Evolutionary conservation across 768 basidiomycete genomes (phyloP).

Genomic region (Tylopilus felleus): DNA sequence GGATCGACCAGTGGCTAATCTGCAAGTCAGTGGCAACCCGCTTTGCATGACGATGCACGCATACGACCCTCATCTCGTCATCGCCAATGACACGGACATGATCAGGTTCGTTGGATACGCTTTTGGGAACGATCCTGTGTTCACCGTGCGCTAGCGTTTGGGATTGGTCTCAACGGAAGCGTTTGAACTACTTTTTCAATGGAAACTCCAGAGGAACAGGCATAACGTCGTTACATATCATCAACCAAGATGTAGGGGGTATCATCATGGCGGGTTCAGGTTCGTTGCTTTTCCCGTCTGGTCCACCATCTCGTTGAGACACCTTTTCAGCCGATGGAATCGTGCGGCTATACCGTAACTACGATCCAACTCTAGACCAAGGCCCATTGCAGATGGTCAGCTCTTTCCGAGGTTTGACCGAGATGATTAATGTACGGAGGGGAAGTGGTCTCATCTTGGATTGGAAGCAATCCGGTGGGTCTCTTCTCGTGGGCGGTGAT

Average conservation of each 20-base stretch:
- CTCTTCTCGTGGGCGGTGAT: conserved; percentile 88
- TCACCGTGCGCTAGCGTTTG: conserved; percentile 60
- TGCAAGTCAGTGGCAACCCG: conserved; percentile 59
- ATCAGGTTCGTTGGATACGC: conserved; percentile 56
- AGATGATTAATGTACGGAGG: conserved; percentile 68
- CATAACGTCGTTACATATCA: conserved; percentile 85
- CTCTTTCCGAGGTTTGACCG: conserved; percentile 85
- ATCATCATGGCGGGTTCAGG: conserved; percentile 86
- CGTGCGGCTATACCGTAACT: conserved; percentile 89
- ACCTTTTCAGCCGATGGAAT: conserved; percentile 77
- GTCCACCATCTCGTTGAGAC: background rate
- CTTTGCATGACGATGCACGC: conserved; percentile 86
- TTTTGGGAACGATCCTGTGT: background rate
- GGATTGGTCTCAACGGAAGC: conserved; percentile 86
- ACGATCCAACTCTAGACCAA: conserved; percentile 69
- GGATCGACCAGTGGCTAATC: conserved; percentile 68
- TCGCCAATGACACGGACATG: conserved; percentile 83
- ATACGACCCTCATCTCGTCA: conserved; percentile 83
- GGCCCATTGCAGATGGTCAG: conserved; percentile 88
- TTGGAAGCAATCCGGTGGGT: conserved; percentile 89
- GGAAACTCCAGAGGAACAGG: conserved; percentile 79
- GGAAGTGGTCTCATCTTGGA: conserved; percentile 85
- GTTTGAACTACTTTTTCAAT: conserved; percentile 82
- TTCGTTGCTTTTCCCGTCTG: conserved; percentile 34
- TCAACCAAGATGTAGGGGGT: conserved; percentile 94